Percentiles rank a stretch among this genome's conserved stretches.
Evolutionary conservation across 352 stramenopile species (phyloP).

Genomic region (Pythium chondricola): DNA sequence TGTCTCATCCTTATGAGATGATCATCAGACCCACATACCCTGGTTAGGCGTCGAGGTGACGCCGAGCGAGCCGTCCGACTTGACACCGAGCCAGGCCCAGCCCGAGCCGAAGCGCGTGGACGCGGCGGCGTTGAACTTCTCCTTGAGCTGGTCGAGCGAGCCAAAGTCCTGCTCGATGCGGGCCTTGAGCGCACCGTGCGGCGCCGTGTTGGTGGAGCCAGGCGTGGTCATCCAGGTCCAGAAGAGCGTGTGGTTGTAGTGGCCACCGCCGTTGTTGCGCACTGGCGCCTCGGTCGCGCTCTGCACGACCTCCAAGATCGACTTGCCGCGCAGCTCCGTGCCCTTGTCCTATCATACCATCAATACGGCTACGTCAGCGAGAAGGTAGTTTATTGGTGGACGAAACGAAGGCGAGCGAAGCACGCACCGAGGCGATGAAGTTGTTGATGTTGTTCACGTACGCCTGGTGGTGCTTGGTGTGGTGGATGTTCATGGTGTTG

Average conservation of each 20-base stretch:
- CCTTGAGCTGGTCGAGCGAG: slow-evolving; percentile 85
- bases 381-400: background rate
- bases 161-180: slow-evolving; percentile 88
- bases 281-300: slow-evolving; percentile 62
- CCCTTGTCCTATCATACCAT: slow-evolving; percentile 49
- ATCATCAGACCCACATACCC: slow-evolving; percentile 32
- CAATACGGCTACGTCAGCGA: background rate
- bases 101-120: slow-evolving; percentile 86
- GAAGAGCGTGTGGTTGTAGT: slow-evolving; percentile 89
- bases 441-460: slow-evolving; percentile 91
- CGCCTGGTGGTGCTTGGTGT: slow-evolving; percentile 89
- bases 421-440: slow-evolving; percentile 58
- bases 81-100: slow-evolving; percentile 88
- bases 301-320: slow-evolving; percentile 75
- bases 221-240: slow-evolving; percentile 90
- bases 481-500: slow-evolving; percentile 88
- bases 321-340: slow-evolving; percentile 63
- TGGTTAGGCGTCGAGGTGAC: slow-evolving; percentile 97
- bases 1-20: background rate
- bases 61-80: slow-evolving; percentile 87
- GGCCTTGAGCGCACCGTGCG: slow-evolving; percentile 74
- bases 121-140: slow-evolving; percentile 85
- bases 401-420: background rate
- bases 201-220: slow-evolving; percentile 72
- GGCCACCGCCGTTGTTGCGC: slow-evolving; percentile 80